Evolutionary conservation across 2,329 filamentous ascomycete species (phyloP).

Genomic region (Colletotrichum spaethianum): DNA sequence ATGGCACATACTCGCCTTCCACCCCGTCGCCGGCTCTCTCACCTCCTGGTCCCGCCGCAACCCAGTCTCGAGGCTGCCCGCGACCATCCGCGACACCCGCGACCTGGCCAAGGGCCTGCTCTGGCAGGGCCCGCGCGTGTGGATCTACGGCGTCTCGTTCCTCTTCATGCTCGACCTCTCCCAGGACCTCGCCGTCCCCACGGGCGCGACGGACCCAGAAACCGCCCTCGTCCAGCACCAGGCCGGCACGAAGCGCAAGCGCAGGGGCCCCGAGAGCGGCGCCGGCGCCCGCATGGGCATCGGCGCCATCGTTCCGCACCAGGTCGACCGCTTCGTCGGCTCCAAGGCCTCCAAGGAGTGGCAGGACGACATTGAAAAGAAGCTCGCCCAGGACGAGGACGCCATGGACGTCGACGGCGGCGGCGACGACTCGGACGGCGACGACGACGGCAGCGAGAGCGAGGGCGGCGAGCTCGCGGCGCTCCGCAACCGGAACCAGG

Average conservation of each 20-base stretch:
- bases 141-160: constrained; percentile 90
- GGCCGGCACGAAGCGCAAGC: constrained; percentile 67
- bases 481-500: constrained; percentile 49
- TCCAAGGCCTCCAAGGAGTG: constrained; percentile 54
- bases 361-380: constrained; percentile 49
- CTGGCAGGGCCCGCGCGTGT: constrained; percentile 85
- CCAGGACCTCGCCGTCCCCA: constrained; percentile 71
- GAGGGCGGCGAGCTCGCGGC: constrained; percentile 49
- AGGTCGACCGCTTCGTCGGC: constrained; percentile 50
- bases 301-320: constrained; percentile 60
- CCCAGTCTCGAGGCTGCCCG: constrained; percentile 80
- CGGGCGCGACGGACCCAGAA: constrained; percentile 41
- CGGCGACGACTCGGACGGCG: constrained; percentile 52
- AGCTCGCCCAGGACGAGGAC: constrained; percentile 53
- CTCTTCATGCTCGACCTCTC: constrained; percentile 93
- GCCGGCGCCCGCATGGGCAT: constrained; percentile 68
- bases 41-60: constrained; percentile 91
- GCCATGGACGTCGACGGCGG: constrained; percentile 48
- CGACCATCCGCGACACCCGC: constrained; percentile 79
- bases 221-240: constrained; percentile 40
- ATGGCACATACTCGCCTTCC: constrained; percentile 82
- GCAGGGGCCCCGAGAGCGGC: constrained; percentile 62
- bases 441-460: constrained; percentile 53
- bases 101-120: constrained; percentile 87
- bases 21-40: constrained; percentile 81